phyloP scores from a whole-genome alignment of 2,329 filamentous ascomycete genomes.

The Dactylonectria estremocensis region DNA sequence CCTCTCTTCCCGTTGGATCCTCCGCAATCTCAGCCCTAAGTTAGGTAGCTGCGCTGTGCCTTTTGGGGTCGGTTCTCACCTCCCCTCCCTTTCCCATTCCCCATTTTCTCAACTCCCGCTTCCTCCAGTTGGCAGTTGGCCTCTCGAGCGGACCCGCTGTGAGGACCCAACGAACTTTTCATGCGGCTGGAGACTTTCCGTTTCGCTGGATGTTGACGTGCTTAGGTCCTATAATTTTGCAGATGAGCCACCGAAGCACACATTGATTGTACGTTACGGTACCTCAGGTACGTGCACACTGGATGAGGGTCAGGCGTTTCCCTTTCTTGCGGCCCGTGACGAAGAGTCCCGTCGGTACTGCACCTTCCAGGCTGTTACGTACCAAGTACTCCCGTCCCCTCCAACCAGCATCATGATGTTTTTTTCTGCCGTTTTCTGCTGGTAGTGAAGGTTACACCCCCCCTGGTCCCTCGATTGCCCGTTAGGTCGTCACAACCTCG shows the following conservation, averaged over 20 bases:
- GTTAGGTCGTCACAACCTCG: slow-evolving; percentile 36
- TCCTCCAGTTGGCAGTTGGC: not conserved
- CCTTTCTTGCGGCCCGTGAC: slow-evolving; percentile 17
- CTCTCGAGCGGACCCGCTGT: slow-evolving; percentile 12
- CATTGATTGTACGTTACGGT: not conserved
- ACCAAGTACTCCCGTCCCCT: slow-evolving; percentile 18
- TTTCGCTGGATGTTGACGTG: slow-evolving; percentile 5
- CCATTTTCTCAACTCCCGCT: not conserved
- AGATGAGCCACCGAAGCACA: not conserved
- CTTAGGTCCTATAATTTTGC: not conserved
- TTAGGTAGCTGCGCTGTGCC: slow-evolving; percentile 22
- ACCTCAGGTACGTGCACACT: no score
- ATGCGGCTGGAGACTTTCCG: slow-evolving; percentile 30
- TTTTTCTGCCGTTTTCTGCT: not conserved
- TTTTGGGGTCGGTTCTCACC: not conserved
- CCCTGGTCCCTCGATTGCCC: slow-evolving; percentile 38
- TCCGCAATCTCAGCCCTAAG: slow-evolving; percentile 42
- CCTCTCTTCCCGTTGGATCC: slow-evolving; percentile 6
- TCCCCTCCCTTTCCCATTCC: not conserved
- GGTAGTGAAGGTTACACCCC: slow-evolving; percentile 10
- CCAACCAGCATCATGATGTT: slow-evolving; percentile 7
- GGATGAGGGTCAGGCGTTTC: not conserved
- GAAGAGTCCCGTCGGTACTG: not conserved
- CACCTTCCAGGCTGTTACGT: slow-evolving; percentile 24
- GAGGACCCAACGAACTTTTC: slow-evolving; percentile 6